Evolutionary conservation across 2,329 filamentous ascomycete genomes (phyloP), one percentile per base, ranked within the genome.

Genomic region (Clonostachys sp.): DNA sequence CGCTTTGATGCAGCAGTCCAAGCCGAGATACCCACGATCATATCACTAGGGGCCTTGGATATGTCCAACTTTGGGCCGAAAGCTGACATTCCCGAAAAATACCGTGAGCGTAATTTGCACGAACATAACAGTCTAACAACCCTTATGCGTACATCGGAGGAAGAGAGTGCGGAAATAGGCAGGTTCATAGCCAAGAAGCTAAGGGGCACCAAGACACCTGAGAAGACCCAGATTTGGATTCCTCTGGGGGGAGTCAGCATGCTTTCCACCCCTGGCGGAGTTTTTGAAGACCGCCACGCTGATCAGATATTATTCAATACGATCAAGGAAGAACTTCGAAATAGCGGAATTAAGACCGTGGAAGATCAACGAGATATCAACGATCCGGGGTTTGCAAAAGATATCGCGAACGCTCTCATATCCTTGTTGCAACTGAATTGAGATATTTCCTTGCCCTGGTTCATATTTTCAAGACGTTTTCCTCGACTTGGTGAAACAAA

Each of bases 51-150:
- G 0, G 78, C 77, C 0, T 68, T 72, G 34, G 81, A 85, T 55
- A 83, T 82, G 75, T 71, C 78, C 17, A 86, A 86, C 52, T 87
- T 87, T 56, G 84, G 84, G 0, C 73, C 80, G 0, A 65, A 55
- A 39, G 58, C 61, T 1, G 80, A 73, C 0, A 71, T 87, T 1
- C 85, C 84, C 0, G 70, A 77, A 45, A 68, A 68, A 44, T 84
- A 80, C 52, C 57, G 59, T 5, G 56, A 62, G 3, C 68, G 83
- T 33, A 69, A 69, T 17, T 61, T 87, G n/a, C 74, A 78, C 53
- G 77, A 81, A 56, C 85, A 89, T 57, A 89, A 88, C 56, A 73
- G 81, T 0, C 73, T 74, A 0, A 78, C 87, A 1, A 89, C 85
- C 0, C 57, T 89, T 34, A 80, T 89, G 73, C 67, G 86, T 18